Conservation (phyloP, 2,329 filamentous ascomycete species). For the Nemania diffusa region DNA sequence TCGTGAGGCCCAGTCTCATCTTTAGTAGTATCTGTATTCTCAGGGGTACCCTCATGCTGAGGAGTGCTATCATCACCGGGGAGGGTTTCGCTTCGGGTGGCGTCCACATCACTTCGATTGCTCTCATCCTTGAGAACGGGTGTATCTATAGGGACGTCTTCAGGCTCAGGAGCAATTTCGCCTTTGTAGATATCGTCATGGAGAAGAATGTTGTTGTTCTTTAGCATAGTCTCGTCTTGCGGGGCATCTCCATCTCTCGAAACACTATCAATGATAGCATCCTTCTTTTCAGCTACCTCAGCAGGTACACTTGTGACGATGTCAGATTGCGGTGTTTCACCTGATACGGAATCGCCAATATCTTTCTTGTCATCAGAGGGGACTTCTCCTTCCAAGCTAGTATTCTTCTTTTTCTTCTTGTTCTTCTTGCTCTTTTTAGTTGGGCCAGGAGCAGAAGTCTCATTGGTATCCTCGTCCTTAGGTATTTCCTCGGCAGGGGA, state of each 20-base stretch:
- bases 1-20: not conserved
- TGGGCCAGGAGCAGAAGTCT: slow-evolving; percentile 20
- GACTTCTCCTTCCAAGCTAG: slow-evolving; percentile 9
- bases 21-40: not conserved
- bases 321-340: slow-evolving; percentile 6
- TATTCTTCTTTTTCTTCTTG: slow-evolving; percentile 51
- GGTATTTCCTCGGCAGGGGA: slow-evolving; percentile 1
- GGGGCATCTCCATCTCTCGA: not conserved
- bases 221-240: not conserved
- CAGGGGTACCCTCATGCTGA: not conserved
- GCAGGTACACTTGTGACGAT: not conserved
- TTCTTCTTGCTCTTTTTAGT: slow-evolving; percentile 48
- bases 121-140: not conserved
- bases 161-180: not conserved
- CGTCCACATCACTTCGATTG: not conserved
- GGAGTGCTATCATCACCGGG: not conserved
- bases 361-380: not conserved
- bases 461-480: slow-evolving; percentile 16
- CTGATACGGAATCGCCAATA: not conserved
- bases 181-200: not conserved
- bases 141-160: not conserved
- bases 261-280: not conserved
- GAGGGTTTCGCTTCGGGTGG: not conserved
- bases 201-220: not conserved
- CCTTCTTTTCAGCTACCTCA: not conserved